These are phyloP conservation scores for Suhomyces atakaporum DNA, from an alignment of 1,139 yeast species.

Conservation along the genomic window DNA sequence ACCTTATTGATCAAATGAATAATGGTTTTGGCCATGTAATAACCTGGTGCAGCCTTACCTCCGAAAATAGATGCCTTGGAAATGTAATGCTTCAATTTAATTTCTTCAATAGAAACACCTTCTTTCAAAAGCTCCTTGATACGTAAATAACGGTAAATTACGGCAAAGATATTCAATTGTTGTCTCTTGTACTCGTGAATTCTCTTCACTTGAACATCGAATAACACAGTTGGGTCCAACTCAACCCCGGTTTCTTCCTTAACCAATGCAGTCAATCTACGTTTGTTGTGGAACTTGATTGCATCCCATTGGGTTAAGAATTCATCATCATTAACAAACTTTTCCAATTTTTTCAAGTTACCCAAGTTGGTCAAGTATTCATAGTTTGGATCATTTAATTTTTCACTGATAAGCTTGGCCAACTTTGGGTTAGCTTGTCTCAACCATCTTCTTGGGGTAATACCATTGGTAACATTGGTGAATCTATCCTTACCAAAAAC, in stretches of 20 bases:
- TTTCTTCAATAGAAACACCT: slow-evolving; percentile 54
- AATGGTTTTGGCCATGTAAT: slow-evolving; percentile 90
- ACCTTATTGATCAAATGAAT: slow-evolving; percentile 84
- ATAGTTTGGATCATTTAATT: slow-evolving; percentile 64
- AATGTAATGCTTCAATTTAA: slow-evolving; percentile 58
- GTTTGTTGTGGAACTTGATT: slow-evolving; percentile 72
- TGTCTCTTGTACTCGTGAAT: slow-evolving; percentile 96
- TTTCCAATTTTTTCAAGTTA: slow-evolving; percentile 65
- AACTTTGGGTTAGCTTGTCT: slow-evolving; percentile 88
- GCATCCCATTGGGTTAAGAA: slow-evolving; percentile 73
- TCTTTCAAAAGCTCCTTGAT: slow-evolving; percentile 65
- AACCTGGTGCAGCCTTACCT: slow-evolving; percentile 97
- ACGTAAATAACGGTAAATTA: slow-evolving; percentile 75
- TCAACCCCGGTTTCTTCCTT: slow-evolving; percentile 67
- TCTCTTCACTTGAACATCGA: slow-evolving; percentile 92
- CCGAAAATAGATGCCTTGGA: slow-evolving; percentile 85
- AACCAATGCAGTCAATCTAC: slow-evolving; percentile 66
- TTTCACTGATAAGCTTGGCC: slow-evolving; percentile 69
- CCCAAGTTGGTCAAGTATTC: slow-evolving; percentile 71
- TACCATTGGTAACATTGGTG: slow-evolving; percentile 91
- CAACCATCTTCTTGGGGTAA: slow-evolving; percentile 96
- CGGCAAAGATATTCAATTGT: slow-evolving; percentile 88
- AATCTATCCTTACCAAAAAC: slow-evolving; percentile 81
- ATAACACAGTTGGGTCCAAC: slow-evolving; percentile 72
- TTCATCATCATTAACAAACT: slow-evolving; percentile 63